Conservation (phyloP, 148 eudicot genomes). For the Tetragonia tetragonoides region DNA sequence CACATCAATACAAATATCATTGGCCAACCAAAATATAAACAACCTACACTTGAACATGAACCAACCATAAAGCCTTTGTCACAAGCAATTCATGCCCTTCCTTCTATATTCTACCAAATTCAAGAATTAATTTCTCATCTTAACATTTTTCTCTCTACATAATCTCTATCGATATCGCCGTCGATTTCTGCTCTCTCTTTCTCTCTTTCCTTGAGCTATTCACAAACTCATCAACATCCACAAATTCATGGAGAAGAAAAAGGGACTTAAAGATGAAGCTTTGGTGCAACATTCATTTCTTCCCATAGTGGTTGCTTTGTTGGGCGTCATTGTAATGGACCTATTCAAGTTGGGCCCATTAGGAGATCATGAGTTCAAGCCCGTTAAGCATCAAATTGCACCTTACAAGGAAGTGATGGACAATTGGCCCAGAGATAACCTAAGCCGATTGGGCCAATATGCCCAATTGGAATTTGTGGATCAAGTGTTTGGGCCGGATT, state of each 20-base stretch:
- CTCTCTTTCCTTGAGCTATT: neutral
- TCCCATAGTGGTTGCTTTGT: slow-evolving; percentile 35
- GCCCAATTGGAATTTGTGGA: slow-evolving; percentile 68
- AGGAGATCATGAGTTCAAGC: slow-evolving; percentile 74
- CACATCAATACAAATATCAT: too few relatives aligned
- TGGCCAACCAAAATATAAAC: too few relatives aligned
- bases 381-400: slow-evolving; percentile 66
- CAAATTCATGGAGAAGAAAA: slow-evolving; percentile 34
- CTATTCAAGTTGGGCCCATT: slow-evolving; percentile 76
- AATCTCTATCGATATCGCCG: slow-evolving; percentile 6
- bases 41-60: too few relatives aligned
- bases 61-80: too few relatives aligned
- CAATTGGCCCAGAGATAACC: slow-evolving; percentile 72
- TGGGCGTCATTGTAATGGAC: slow-evolving; percentile 67
- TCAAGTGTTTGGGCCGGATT: slow-evolving; percentile 83
- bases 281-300: slow-evolving; percentile 54
- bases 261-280: slow-evolving; percentile 40
- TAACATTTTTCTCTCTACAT: slow-evolving; percentile 5
- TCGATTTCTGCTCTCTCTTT: slow-evolving; percentile 27
- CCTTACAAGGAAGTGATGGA: slow-evolving; percentile 69
- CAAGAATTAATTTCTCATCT: slow-evolving; percentile 2
- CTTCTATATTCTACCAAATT: too few relatives aligned
- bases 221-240: neutral
- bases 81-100: too few relatives aligned
- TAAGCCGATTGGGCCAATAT: slow-evolving; percentile 49